These are phyloP conservation scores for Endothia cerciana DNA, from an alignment of 2,329 filamentous ascomycete genomes.

Conservation along the genomic window DNA sequence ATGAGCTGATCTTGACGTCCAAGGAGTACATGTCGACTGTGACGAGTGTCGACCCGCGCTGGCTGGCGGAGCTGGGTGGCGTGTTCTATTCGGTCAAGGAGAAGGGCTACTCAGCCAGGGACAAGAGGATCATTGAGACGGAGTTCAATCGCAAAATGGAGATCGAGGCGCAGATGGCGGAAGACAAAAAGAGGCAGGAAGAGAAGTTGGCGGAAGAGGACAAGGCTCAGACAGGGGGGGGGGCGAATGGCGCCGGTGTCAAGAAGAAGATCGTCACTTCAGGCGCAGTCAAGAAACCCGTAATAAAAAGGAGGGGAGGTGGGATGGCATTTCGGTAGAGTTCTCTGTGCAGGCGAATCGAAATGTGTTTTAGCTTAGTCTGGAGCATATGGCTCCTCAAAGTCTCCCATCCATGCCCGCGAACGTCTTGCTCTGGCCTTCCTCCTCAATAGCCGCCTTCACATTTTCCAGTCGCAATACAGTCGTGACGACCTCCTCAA, in stretches of 20 bases:
- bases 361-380: background rate
- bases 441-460: conserved; percentile 2
- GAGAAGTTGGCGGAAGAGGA: conserved; percentile 57
- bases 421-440: background rate
- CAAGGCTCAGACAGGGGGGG: conserved; percentile 46
- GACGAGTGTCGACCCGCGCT: conserved; percentile 93
- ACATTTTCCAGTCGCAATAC: background rate
- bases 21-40: conserved; percentile 99
- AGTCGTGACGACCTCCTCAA: background rate
- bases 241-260: conserved; percentile 36
- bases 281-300: conserved; percentile 65
- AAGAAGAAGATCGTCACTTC: conserved; percentile 63
- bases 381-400: background rate
- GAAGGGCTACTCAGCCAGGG: conserved; percentile 88
- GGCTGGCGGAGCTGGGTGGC: conserved; percentile 93
- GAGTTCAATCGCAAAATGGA: conserved; percentile 94
- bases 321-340: conserved; percentile 38
- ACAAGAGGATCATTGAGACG: conserved; percentile 84
- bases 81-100: conserved; percentile 98
- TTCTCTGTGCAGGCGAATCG: background rate
- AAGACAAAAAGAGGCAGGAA: conserved; percentile 74
- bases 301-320: conserved; percentile 59
- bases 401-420: background rate
- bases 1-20: conserved; percentile 93
- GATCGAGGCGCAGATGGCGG: conserved; percentile 89